A percentile compares a stretch with the other conserved stretches of the same genome.
Evolutionary conservation across 208 protist species (phyloP).

Genomic region (Trichomonas vaginalis): DNA sequence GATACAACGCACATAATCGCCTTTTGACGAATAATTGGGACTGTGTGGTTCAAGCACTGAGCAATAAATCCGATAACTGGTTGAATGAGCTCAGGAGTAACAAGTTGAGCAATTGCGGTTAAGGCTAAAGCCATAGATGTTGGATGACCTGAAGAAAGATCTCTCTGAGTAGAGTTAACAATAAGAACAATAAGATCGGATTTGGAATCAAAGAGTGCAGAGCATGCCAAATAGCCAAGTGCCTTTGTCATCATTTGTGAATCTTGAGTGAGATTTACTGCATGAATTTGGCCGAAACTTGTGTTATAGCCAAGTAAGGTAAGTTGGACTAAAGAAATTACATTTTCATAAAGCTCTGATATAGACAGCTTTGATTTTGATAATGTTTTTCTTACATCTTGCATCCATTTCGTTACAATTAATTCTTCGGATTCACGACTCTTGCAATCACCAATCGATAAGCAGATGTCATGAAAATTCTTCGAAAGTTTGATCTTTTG

Average conservation of each 20-base stretch:
- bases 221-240: background rate
- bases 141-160: slow-evolving; percentile 14
- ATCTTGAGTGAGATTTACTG: slow-evolving; percentile 10
- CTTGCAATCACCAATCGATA: background rate
- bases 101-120: background rate
- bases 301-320: background rate
- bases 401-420: background rate
- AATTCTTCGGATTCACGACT: background rate
- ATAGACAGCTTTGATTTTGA: background rate
- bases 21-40: background rate
- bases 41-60: background rate
- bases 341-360: background rate
- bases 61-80: background rate
- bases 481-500: background rate
- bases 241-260: background rate
- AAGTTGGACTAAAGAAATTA: background rate
- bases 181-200: background rate
- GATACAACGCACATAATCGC: background rate
- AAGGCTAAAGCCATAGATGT: slow-evolving; percentile 5
- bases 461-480: background rate
- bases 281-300: slow-evolving; percentile 5
- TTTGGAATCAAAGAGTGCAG: background rate
- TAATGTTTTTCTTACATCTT: background rate
- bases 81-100: background rate
- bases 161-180: background rate